Percentiles rank a stretch among this genome's conserved stretches.
Evolutionary conservation across 2,329 filamentous ascomycete species (phyloP).

Genomic region (Stagonosporopsis chrysanthemi): DNA sequence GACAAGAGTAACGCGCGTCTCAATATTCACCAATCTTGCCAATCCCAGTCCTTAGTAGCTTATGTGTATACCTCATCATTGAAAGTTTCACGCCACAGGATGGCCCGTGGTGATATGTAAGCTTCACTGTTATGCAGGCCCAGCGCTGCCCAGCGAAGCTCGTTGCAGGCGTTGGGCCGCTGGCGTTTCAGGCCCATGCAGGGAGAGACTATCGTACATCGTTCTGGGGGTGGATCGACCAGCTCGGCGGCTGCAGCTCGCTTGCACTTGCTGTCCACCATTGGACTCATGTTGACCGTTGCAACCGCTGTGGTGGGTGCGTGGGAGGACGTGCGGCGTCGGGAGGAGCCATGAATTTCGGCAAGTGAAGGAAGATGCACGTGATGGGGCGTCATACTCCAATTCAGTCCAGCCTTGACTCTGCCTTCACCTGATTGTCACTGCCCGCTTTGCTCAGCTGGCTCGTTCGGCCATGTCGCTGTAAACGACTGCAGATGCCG

Average conservation of each 20-base stretch:
- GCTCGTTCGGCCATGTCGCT: not conserved
- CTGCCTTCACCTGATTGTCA: conserved; percentile 2
- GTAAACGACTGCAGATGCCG: not conserved
- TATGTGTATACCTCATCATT: not conserved
- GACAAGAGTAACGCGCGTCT: not conserved
- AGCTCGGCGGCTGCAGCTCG: not conserved
- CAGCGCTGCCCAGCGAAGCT: not conserved
- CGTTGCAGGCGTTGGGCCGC: conserved; percentile 10
- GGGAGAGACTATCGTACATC: not conserved
- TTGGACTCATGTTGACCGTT: not conserved
- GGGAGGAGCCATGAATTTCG: not conserved
- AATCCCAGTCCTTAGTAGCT: conserved; percentile 6
- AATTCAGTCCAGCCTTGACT: not conserved
- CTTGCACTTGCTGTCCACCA: not conserved
- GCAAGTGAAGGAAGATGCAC: conserved; percentile 5
- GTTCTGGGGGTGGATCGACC: not conserved
- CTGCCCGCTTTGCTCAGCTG: not conserved
- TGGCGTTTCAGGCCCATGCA: conserved; percentile 13
- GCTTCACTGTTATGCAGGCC: conserved; percentile 1
- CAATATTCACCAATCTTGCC: not conserved
- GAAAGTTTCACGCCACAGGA: not conserved
- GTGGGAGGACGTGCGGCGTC: not conserved
- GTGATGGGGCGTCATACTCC: not conserved
- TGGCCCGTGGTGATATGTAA: conserved; percentile 5
- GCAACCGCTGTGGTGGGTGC: not conserved